Base-by-base conservation (phyloP, 1,284 basidiomycete genomes). In the Cryptococcus sp. region DNA sequence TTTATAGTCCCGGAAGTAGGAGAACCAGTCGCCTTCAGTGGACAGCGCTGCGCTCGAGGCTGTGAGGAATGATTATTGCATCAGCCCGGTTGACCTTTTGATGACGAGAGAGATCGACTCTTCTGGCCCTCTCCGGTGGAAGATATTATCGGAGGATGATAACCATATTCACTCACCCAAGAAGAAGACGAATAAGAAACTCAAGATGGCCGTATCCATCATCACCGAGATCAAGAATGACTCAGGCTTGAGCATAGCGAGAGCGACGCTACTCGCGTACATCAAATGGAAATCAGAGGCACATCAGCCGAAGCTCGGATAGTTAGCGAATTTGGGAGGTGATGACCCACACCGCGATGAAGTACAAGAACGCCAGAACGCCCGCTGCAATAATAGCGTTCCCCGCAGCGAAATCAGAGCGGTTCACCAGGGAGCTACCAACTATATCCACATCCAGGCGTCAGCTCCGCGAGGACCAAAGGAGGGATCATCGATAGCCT, bases 361-460 rank as follows among this genome's bases (percentile, higher is more conserved):
- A 66, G 61, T 70, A 76, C 25, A 73, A 5, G 48, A 67, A 50
- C 27, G 60, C 50, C 19, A 74, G 39, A 6, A 71, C 48, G 19
- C 65, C 64, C 42, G 66, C 63, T 0, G 73, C 73, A 47, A 76
- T 63, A 25, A 71, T 50, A 13, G 70, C 73, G 40, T 68, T 72
- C 38, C 60, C 71, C 22, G 61, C 58, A 50, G 63, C 63, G 57
- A 71, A 61, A 42, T 62, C 58, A 23, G 59, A 64, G 50, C 58
- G 50, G 50, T 59, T 57, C 46, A 61, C 50, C 11, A 27, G 49
- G 38, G 47, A 55, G 8, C 50, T 52, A 5, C 60, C 61, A 50
- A 60, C 65, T 63, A 43, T 17, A 27, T 3, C 23, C 25, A 51
- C 13, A 41, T 51, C 3, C 46, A 17, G n/a, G n/a, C 11, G 30